Conservation (phyloP, 2,329 filamentous ascomycete genomes). For the Alternaria arborescens region DNA sequence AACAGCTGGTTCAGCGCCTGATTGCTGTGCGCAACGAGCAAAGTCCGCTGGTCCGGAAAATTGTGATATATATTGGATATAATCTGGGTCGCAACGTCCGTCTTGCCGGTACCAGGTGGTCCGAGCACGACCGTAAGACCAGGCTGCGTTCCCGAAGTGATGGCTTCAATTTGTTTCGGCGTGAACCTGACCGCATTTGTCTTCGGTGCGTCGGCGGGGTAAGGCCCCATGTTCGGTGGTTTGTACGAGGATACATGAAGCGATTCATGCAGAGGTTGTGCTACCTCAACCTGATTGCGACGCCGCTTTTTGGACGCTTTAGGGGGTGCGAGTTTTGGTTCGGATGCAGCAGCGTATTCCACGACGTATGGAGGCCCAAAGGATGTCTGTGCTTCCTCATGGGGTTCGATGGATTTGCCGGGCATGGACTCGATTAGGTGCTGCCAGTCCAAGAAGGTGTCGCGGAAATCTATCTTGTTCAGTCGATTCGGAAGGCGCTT, state of each 20-base stretch:
- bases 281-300: conserved; percentile 73
- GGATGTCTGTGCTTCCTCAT: conserved; percentile 73
- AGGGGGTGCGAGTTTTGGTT: conserved; percentile 57
- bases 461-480: conserved; percentile 84
- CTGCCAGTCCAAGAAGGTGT: conserved; percentile 95
- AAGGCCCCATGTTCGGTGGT: conserved; percentile 87
- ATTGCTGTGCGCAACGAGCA: conserved; percentile 95
- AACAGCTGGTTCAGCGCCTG: conserved; percentile 98
- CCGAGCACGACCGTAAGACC: conserved; percentile 94
- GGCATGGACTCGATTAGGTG: conserved; percentile 90
- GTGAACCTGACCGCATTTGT: conserved; percentile 88
- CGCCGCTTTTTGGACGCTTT: conserved; percentile 84
- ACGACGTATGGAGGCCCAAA: conserved; percentile 91
- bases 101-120: conserved; percentile 96
- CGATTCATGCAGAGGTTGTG: conserved; percentile 65
- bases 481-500: conserved; percentile 81
- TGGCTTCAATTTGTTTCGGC: conserved; percentile 87
- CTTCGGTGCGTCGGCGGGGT: conserved; percentile 83
- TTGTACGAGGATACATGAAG: conserved; percentile 90
- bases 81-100: conserved; percentile 97
- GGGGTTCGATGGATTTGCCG: conserved; percentile 84
- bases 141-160: conserved; percentile 91
- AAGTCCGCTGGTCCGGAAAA: conserved; percentile 88
- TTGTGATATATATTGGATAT: conserved; percentile 99
- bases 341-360: conserved; percentile 61